Evolutionary conservation across 441 rosid genomes (phyloP).

Genomic region (Mallotus repandus): DNA sequence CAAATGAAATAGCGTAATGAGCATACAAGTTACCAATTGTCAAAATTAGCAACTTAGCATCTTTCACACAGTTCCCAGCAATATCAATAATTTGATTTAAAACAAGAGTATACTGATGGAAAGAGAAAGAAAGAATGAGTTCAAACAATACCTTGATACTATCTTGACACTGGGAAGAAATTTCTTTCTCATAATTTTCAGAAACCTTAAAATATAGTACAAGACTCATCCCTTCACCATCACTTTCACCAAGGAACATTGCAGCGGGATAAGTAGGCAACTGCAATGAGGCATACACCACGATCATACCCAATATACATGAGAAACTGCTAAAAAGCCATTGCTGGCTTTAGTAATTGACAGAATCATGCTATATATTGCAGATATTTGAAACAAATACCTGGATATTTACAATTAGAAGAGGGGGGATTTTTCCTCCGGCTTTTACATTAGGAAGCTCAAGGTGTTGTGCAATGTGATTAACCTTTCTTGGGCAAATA

Average conservation of each 20-base stretch:
- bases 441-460: conserved; percentile 73
- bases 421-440: conserved; percentile 65
- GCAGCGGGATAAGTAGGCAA: conserved; percentile 91
- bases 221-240: conserved; percentile 96
- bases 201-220: conserved; percentile 74
- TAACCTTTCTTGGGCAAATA: conserved; percentile 70
- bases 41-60: no score
- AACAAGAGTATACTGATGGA: no score
- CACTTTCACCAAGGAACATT: conserved; percentile 80
- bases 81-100: no score
- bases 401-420: conserved; percentile 89
- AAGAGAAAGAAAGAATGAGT: no score
- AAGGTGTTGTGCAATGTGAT: conserved; percentile 83
- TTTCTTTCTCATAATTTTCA: conserved; percentile 54
- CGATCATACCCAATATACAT: conserved; percentile 8
- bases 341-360: not conserved
- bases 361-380: not conserved
- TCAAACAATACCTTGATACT: conserved; percentile 53
- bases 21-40: not conserved
- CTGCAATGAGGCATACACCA: conserved; percentile 38
- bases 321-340: conserved; percentile 2
- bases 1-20: not conserved
- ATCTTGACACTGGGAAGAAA: conserved; percentile 64
- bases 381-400: conserved; percentile 29
- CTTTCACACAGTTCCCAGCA: no score